Conservation (phyloP, 805 yeast genomes). For the Metschnikowia bowlesiae region DNA sequence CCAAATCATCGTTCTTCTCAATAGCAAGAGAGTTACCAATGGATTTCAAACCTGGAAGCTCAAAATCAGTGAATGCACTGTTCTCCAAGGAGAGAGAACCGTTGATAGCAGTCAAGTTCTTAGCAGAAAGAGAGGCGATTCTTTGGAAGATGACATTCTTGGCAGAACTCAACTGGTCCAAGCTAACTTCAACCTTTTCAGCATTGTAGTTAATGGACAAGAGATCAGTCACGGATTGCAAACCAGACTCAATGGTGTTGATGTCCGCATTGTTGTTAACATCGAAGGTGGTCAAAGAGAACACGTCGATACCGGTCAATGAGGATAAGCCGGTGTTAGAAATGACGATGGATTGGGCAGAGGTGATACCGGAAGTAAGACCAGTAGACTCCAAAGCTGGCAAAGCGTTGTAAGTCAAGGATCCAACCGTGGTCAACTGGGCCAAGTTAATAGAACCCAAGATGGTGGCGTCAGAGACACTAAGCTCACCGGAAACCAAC, state of each 20-base stretch:
- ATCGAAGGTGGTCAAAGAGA: conserved; percentile 50
- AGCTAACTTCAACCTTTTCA: conserved; percentile 61
- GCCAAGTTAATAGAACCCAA: conserved; percentile 71
- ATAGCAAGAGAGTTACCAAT: conserved; percentile 83
- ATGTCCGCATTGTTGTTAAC: conserved; percentile 89
- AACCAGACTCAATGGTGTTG: conserved; percentile 63
- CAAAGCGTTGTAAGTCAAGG: conserved; percentile 74
- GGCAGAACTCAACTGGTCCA: conserved; percentile 75
- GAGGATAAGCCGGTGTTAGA: conserved; percentile 70
- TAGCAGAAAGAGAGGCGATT: conserved; percentile 67
- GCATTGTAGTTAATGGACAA: conserved; percentile 85
- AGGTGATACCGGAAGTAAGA: conserved; percentile 64
- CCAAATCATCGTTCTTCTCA: conserved; percentile 68
- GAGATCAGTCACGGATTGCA: conserved; percentile 67
- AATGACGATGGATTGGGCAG: conserved; percentile 64
- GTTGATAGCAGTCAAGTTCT: conserved; percentile 66
- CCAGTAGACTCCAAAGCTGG: conserved; percentile 74
- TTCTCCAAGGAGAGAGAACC: conserved; percentile 77
- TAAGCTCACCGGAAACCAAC: conserved; percentile 68
- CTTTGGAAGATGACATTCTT: conserved; percentile 84
- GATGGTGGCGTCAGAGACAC: conserved; percentile 58
- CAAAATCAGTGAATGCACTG: conserved; percentile 58
- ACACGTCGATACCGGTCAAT: conserved; percentile 60
- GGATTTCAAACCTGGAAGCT: conserved; percentile 48
- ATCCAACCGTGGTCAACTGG: conserved; percentile 73